Conservation (phyloP, 2,329 filamentous ascomycete genomes). For the Hypoxylon sp. region DNA sequence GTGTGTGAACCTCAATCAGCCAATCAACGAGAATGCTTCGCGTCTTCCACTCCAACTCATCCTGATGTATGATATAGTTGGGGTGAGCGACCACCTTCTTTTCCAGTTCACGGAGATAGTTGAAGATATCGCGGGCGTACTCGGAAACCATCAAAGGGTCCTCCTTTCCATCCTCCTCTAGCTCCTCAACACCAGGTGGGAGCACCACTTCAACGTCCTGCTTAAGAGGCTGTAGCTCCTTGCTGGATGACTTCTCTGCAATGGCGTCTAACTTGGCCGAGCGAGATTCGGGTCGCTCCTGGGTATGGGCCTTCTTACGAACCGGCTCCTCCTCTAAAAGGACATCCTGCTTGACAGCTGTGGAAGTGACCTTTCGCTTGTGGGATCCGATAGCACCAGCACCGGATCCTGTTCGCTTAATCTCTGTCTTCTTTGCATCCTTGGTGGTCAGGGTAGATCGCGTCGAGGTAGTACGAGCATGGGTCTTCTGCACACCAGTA, state of each 20-base stretch:
- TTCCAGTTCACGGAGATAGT: constrained; percentile 92
- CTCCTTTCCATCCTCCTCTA: constrained; percentile 89
- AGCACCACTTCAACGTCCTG: constrained; percentile 44
- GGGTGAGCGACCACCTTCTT: constrained; percentile 84
- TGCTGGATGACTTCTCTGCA: constrained; percentile 54
- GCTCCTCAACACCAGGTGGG: constrained; percentile 68
- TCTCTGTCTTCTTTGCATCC: constrained; percentile 77
- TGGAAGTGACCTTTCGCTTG: constrained; percentile 76
- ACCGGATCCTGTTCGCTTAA: constrained; percentile 81
- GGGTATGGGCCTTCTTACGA: constrained; percentile 73
- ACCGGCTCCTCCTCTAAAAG: constrained; percentile 76
- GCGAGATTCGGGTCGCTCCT: constrained; percentile 52
- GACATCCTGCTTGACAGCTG: constrained; percentile 72
- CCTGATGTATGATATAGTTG: constrained; percentile 94
- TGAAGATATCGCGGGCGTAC: constrained; percentile 97
- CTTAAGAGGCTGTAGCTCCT: constrained; percentile 50
- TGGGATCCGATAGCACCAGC: constrained; percentile 74
- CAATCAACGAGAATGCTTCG: constrained; percentile 97
- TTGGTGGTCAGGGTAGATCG: constrained; percentile 76
- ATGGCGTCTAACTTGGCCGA: constrained; percentile 51
- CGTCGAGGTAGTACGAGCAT: constrained; percentile 69
- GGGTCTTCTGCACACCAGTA: constrained; percentile 82
- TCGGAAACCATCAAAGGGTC: constrained; percentile 98
- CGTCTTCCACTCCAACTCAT: constrained; percentile 98
- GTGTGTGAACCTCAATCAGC: constrained; percentile 97